Evolutionary conservation across 176 grass and related monocot genomes (phyloP).

Genomic region (Phoenix roebelenii): DNA sequence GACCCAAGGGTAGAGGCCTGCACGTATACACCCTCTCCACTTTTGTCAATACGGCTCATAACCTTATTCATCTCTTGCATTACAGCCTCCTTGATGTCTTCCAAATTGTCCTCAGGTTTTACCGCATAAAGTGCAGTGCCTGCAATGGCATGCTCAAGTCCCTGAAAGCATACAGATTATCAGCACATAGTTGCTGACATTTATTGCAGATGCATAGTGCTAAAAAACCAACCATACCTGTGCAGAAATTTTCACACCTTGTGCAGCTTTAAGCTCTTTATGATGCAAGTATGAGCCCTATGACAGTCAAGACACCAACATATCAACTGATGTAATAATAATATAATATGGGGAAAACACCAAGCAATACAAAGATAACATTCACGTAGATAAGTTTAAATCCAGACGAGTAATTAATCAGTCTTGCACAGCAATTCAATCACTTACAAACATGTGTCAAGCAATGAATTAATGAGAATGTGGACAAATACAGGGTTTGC

Average conservation of each 20-base stretch:
- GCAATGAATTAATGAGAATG: too few species aligned
- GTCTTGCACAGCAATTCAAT: too few species aligned
- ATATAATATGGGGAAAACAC: background rate
- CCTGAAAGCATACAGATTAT: conserved; percentile 32
- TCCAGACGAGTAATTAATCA: too few species aligned
- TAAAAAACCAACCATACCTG: conserved; percentile 39
- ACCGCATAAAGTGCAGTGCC: conserved; percentile 73
- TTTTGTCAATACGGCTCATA: conserved; percentile 69
- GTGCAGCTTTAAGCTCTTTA: conserved; percentile 87
- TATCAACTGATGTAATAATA: background rate
- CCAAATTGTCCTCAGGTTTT: conserved; percentile 53
- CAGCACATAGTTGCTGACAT: background rate
- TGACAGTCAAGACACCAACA: conserved; percentile 2
- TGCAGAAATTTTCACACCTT: conserved; percentile 87
- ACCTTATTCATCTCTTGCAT: conserved; percentile 86
- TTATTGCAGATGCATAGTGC: too few species aligned
- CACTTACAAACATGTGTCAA: too few species aligned
- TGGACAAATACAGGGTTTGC: too few species aligned
- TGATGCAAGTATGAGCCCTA: conserved; percentile 81
- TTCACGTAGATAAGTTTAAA: too few species aligned
- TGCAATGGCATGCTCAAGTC: conserved; percentile 85
- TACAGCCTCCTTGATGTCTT: conserved; percentile 52
- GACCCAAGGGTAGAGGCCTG: conserved; percentile 86
- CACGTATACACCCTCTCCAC: conserved; percentile 84
- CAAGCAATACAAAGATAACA: too few species aligned